Base-by-base conservation (phyloP, 2,329 filamentous ascomycete species). In the Diaporthe aspalathi region DNA sequence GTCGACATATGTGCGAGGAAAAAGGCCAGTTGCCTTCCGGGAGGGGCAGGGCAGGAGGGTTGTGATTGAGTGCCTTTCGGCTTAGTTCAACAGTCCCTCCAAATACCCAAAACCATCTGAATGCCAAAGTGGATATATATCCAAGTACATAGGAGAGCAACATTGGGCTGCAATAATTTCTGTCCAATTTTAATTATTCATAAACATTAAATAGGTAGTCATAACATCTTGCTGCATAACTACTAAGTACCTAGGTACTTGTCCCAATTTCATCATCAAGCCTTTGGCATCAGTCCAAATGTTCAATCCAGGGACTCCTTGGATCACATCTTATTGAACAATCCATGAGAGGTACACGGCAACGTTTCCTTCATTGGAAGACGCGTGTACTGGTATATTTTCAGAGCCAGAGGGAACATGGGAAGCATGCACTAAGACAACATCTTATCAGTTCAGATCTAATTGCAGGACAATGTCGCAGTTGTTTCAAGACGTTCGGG, bases 301-400 rank as follows among this genome's bases (percentile, higher is more conserved):
- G 22, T 12, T 17, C 17, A 6, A 16, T 11, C 3, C 17, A 6
- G 16, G 45, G 22, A 2, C 20, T 17, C 20, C 6, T 17, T 14
- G 16, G 9, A 6, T 35, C 17, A 17, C 2, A 5, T 16, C 29
- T 22, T 47, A 63, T 49, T 63, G 60, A 35, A 43, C 14, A 16
- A 63, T 63, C 60, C 60, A 63, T 22, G 60, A 63, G 27, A 63
- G 60, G 27, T 63, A 63, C 27, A 63, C 20, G 7, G 60, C 60
- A 38, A 63, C 40, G 5, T 63, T 27, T 2, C 43, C 29, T 17
- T 63, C 60, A 6, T 27, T 17, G 43, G 12, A 22, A 22, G 43
- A 49, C 24, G 43, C 60, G 43, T 63, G 60, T 49, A 63, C 35
- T 49, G 43, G 14, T 5, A 35, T 29, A 2, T 27, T 38, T 20